A percentile compares a stretch with the other conserved stretches of the same genome.
Evolutionary conservation across 2,329 filamentous ascomycete species (phyloP).

Genomic region (Metarhizium brunneum): DNA sequence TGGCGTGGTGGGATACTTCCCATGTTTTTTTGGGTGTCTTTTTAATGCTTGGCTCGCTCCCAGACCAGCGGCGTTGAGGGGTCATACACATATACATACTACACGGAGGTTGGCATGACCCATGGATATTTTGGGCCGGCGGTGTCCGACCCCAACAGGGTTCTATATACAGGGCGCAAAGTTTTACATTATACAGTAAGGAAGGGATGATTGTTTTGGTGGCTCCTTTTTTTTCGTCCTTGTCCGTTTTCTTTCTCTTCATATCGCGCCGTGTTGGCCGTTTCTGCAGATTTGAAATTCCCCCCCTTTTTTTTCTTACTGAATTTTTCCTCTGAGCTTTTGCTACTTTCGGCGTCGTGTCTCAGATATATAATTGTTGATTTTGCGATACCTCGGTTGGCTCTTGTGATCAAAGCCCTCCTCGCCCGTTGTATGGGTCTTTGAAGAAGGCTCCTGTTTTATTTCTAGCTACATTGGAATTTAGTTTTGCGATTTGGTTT

Average conservation of each 20-base stretch:
- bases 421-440: constrained; percentile 2
- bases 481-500: neutral
- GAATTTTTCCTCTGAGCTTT: neutral
- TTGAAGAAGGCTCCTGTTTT: neutral
- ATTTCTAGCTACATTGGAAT: neutral
- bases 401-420: constrained; percentile 5
- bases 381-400: constrained; percentile 11
- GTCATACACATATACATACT: constrained; percentile 2
- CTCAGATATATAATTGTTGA: constrained; percentile 2
- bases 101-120: neutral
- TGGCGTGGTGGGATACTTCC: constrained; percentile 1
- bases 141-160: constrained; percentile 2
- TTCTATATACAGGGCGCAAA: constrained; percentile 2
- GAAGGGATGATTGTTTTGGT: constrained; percentile 3
- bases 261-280: neutral
- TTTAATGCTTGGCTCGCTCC: neutral
- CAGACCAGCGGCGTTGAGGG: constrained; percentile 5
- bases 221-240: neutral
- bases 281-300: neutral
- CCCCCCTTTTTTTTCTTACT: neutral
- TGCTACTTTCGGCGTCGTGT: neutral
- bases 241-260: neutral
- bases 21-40: neutral
- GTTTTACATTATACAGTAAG: constrained; percentile 5
- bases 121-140: neutral